Conservation (phyloP, 371 early-diverging fungal genomes). For the Saksenaea oblongispora region DNA sequence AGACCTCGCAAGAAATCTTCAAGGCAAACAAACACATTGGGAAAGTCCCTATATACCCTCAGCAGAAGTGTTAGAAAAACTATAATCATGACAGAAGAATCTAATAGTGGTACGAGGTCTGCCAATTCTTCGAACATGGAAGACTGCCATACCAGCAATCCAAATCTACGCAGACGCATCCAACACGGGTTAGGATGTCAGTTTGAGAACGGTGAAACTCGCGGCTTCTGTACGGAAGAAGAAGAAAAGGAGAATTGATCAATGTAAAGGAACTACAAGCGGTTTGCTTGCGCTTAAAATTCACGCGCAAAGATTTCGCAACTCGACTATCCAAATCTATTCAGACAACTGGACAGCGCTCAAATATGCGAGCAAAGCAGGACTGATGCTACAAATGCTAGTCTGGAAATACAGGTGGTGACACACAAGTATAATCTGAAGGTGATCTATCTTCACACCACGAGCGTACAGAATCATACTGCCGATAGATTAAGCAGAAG, state of each 20-base stretch:
- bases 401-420: constrained; percentile 19
- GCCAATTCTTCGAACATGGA: too few species aligned
- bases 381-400: constrained; percentile 11
- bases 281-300: constrained; percentile 16
- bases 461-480: constrained; percentile 14
- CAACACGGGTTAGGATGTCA: constrained; percentile 14
- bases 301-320: constrained; percentile 12
- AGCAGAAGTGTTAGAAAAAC: too few species aligned
- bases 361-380: constrained; percentile 21
- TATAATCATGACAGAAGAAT: too few species aligned
- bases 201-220: background rate
- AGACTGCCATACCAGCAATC: too few species aligned
- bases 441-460: constrained; percentile 15
- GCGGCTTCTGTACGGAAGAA: constrained; percentile 19
- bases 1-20: background rate
- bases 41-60: too few species aligned
- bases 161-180: constrained; percentile 5
- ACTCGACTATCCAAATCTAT: constrained; percentile 13
- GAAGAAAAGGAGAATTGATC: constrained; percentile 16
- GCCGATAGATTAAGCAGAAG: constrained; percentile 18
- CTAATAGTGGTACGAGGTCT: too few species aligned
- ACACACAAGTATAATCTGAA: constrained; percentile 10
- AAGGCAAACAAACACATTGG: too few species aligned
- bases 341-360: constrained; percentile 27
- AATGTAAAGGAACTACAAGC: constrained; percentile 26